Evolutionary conservation across 306 rosid species (phyloP).

Genomic region (Biancaea sappan): DNA sequence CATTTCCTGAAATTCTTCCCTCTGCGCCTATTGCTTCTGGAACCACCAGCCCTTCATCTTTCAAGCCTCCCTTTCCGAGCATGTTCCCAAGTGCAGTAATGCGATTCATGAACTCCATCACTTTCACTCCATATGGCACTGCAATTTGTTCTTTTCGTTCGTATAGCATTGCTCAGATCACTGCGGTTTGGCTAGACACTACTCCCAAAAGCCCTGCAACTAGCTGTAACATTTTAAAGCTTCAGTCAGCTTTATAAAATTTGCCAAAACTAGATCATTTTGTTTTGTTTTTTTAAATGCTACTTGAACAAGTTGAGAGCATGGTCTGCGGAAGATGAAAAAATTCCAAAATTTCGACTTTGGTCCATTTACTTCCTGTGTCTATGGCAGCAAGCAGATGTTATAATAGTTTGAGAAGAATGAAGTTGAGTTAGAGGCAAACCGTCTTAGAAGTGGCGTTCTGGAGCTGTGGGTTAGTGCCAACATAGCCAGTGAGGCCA

Average conservation of each 20-base stretch:
- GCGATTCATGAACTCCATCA: constrained; percentile 57
- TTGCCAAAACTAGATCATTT: too few relatives aligned
- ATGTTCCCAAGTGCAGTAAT: constrained; percentile 53
- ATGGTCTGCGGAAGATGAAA: too few relatives aligned
- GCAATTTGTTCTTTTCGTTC: constrained; percentile 7
- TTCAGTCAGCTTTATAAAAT: too few relatives aligned
- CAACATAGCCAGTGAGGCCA: constrained; percentile 90
- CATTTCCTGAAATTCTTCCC: constrained; percentile 49
- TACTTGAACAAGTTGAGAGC: too few relatives aligned
- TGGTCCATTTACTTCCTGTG: too few relatives aligned
- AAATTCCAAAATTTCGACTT: too few relatives aligned
- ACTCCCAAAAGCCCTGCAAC: constrained; percentile 82
- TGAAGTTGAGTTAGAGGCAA: constrained; percentile 8
- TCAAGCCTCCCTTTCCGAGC: constrained; percentile 52
- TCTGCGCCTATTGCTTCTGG: constrained; percentile 47
- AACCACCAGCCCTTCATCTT: constrained; percentile 79
- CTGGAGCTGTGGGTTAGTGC: constrained; percentile 58
- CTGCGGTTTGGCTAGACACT: constrained; percentile 82
- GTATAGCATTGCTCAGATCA: constrained; percentile 53
- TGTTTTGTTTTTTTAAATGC: too few relatives aligned
- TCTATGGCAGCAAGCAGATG: too few relatives aligned
- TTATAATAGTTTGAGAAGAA: too few relatives aligned
- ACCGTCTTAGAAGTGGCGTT: constrained; percentile 47
- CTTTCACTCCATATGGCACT: constrained; percentile 49
- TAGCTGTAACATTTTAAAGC: constrained; percentile 47